Conservation (phyloP, 768 basidiomycete species). For the Tylopilus felleus region DNA sequence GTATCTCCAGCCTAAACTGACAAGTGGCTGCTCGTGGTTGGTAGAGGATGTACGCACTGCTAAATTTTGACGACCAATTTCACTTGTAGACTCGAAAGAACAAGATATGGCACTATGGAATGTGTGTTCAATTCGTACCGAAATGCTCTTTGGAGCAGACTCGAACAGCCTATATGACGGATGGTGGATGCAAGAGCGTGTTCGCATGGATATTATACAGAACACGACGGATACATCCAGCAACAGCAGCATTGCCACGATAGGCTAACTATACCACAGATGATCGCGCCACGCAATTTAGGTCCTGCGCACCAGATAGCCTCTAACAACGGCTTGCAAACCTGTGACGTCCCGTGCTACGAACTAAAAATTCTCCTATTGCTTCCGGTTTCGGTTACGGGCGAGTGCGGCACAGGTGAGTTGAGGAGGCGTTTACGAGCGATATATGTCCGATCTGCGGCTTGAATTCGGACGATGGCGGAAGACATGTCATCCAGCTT, state of each 20-base stretch:
- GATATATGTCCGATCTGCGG: constrained; percentile 74
- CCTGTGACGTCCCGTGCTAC: constrained; percentile 72
- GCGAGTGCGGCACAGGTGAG: constrained; percentile 73
- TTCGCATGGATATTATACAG: too few relatives aligned
- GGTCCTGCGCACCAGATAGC: constrained; percentile 64
- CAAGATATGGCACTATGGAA: too few relatives aligned
- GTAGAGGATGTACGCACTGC: too few relatives aligned
- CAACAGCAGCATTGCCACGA: constrained; percentile 77
- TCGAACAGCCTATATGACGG: too few relatives aligned
- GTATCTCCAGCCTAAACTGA: too few relatives aligned
- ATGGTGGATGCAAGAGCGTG: too few relatives aligned
- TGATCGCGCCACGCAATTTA: constrained; percentile 85
- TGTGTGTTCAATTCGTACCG: too few relatives aligned
- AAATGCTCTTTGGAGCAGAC: too few relatives aligned
- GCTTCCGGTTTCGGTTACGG: constrained; percentile 69
- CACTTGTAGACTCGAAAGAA: too few relatives aligned
- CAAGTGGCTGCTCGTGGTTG: too few relatives aligned
- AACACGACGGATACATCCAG: too few relatives aligned
- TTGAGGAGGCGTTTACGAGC: constrained; percentile 71
- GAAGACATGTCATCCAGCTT: constrained; percentile 73
- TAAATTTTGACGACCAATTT: too few relatives aligned
- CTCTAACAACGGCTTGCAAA: constrained; percentile 75
- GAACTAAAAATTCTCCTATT: constrained; percentile 73
- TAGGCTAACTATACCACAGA: constrained; percentile 62
- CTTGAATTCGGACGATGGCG: constrained; percentile 74